phyloP scores from a whole-genome alignment of 768 basidiomycete genomes.

The Lentinula aciculospora region DNA sequence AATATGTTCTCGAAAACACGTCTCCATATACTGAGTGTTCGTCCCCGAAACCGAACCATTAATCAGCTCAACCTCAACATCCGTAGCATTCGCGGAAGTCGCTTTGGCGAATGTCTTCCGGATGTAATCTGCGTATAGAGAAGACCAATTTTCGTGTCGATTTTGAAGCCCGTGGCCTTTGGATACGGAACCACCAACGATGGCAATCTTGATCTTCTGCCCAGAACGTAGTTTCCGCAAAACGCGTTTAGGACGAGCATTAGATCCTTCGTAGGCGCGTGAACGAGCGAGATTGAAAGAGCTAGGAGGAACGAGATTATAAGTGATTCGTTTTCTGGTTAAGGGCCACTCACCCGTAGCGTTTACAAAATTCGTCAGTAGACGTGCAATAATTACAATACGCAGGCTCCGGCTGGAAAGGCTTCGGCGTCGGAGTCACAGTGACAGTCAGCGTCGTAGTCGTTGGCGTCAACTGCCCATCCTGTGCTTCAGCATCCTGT shows the following conservation, averaged over 20 bases:
- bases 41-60: background rate
- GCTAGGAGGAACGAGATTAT: background rate
- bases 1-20: background rate
- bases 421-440: background rate
- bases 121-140: background rate
- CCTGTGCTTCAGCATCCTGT: background rate
- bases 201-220: background rate
- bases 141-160: background rate
- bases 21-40: background rate
- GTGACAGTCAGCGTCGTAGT: background rate
- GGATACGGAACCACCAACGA: background rate
- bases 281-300: conserved; percentile 1
- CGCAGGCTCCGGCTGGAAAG: background rate
- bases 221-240: background rate
- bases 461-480: background rate
- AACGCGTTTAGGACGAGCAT: background rate
- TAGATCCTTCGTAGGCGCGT: background rate
- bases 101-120: background rate
- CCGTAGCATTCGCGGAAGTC: background rate
- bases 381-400: background rate
- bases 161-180: background rate
- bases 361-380: background rate
- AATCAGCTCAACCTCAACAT: background rate
- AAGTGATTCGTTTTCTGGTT: background rate
- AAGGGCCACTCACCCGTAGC: conserved; percentile 1